Evolutionary conservation across 352 stramenopile genomes (phyloP).

Genomic region (Phytophthora lateralis): DNA sequence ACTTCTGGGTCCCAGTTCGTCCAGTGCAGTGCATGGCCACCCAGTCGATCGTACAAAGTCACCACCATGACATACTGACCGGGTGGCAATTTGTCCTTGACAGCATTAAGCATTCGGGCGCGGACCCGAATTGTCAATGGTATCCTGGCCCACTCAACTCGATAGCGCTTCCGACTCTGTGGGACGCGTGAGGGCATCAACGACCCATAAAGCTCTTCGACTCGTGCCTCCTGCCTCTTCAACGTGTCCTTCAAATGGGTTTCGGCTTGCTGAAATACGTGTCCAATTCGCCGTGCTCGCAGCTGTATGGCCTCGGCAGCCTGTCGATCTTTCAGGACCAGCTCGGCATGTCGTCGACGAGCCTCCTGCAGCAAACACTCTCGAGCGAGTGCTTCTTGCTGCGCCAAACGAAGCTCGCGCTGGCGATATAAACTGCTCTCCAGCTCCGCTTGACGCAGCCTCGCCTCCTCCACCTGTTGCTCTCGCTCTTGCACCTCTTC

Average conservation of each 20-base stretch:
- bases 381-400: slow-evolving; percentile 45
- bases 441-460: slow-evolving; percentile 50
- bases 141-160: slow-evolving; percentile 74
- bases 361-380: slow-evolving; percentile 50
- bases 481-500: slow-evolving; percentile 70
- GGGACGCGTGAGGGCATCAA: slow-evolving; percentile 47
- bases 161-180: slow-evolving; percentile 54
- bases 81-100: slow-evolving; percentile 85
- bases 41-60: slow-evolving; percentile 87
- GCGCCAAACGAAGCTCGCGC: slow-evolving; percentile 50
- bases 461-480: slow-evolving; percentile 58
- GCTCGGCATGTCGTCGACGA: slow-evolving; percentile 38
- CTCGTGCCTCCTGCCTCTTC: slow-evolving; percentile 59
- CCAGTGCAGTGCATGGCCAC: slow-evolving; percentile 81
- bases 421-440: slow-evolving; percentile 57
- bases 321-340: slow-evolving; percentile 55
- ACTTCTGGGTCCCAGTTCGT: slow-evolving; percentile 64
- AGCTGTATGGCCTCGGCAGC: slow-evolving; percentile 46
- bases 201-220: slow-evolving; percentile 67
- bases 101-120: slow-evolving; percentile 62
- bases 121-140: slow-evolving; percentile 78
- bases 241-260: slow-evolving; percentile 61
- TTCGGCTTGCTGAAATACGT: slow-evolving; percentile 79
- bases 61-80: slow-evolving; percentile 84
- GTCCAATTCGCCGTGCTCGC: slow-evolving; percentile 54